These are phyloP conservation scores for Elsinoe fawcettii DNA, from an alignment of 2,329 filamentous ascomycete genomes.

Conservation along the genomic window DNA sequence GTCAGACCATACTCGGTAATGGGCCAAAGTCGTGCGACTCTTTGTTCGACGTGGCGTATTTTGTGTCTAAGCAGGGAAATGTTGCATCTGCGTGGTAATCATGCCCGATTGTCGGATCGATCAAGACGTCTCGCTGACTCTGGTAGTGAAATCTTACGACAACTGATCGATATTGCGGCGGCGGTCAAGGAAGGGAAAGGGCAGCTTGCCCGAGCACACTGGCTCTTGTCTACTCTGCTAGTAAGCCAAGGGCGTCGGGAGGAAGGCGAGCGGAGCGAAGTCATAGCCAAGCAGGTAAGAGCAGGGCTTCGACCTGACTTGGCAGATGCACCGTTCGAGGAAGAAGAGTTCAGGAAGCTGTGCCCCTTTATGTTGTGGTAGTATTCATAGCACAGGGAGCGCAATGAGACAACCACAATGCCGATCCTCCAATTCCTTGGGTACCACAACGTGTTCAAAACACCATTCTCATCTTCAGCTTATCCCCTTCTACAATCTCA, in stretches of 20 bases:
- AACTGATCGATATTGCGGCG: slow-evolving; percentile 4
- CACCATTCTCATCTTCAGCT: too few species aligned
- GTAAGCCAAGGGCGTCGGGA: background rate
- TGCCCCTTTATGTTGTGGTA: slow-evolving; percentile 14
- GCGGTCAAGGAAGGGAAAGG: slow-evolving; percentile 2
- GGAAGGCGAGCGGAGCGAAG: background rate
- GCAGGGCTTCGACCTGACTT: background rate
- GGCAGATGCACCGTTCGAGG: background rate
- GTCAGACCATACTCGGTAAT: slow-evolving; percentile 17
- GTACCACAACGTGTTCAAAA: too few species aligned
- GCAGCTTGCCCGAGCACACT: slow-evolving; percentile 12
- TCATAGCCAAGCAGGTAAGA: background rate
- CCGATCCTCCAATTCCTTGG: too few species aligned
- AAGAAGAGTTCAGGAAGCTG: slow-evolving; percentile 11
- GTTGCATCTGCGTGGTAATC: slow-evolving; percentile 3
- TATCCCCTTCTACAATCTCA: too few species aligned
- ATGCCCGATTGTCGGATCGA: too few species aligned
- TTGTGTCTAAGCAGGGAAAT: background rate
- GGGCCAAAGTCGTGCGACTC: slow-evolving; percentile 19
- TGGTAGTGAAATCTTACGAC: background rate
- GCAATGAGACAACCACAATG: too few species aligned
- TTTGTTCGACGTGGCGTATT: slow-evolving; percentile 18
- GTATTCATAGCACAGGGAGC: background rate
- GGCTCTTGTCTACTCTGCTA: background rate
- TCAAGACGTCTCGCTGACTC: too few species aligned